Evolutionary conservation across 2,329 filamentous ascomycete genomes (phyloP).

Genomic region (Cryphonectria japonica): DNA sequence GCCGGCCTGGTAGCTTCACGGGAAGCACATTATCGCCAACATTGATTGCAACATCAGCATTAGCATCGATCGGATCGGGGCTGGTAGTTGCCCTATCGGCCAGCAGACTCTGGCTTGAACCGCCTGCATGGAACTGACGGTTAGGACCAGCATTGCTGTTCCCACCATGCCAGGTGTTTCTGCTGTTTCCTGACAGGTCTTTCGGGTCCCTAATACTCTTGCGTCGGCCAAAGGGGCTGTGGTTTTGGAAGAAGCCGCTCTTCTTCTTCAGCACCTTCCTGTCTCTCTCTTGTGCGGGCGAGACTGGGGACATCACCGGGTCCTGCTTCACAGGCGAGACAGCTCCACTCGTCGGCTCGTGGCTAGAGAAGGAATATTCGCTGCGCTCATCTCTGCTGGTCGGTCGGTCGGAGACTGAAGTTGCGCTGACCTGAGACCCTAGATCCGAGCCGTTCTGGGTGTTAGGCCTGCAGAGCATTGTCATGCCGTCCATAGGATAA

Average conservation of each 20-base stretch:
- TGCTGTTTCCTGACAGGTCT: constrained; percentile 54
- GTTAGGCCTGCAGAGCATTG: constrained; percentile 87
- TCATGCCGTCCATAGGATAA: constrained; percentile 95
- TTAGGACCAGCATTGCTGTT: constrained; percentile 35
- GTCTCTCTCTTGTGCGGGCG: constrained; percentile 57
- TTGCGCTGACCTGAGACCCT: constrained; percentile 45
- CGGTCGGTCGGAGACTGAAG: constrained; percentile 66
- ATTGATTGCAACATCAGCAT: constrained; percentile 90
- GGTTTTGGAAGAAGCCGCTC: constrained; percentile 91
- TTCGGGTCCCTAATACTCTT: constrained; percentile 90
- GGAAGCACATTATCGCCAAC: constrained; percentile 96
- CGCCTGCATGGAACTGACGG: constrained; percentile 45
- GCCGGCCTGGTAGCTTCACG: constrained; percentile 77
- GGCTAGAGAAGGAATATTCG: constrained; percentile 87
- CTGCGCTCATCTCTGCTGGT: constrained; percentile 88
- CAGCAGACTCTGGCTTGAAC: constrained; percentile 43
- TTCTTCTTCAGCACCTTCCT: constrained; percentile 71
- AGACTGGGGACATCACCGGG: constrained; percentile 34
- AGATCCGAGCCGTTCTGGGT: constrained; percentile 65
- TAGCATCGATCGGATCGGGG: constrained; percentile 86
- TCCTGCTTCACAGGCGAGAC: constrained; percentile 73
- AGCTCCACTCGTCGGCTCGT: constrained; percentile 76
- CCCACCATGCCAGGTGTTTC: constrained; percentile 63
- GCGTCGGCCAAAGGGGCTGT: constrained; percentile 81
- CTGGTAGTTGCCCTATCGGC: constrained; percentile 57